Base-by-base conservation (phyloP, 2,329 filamentous ascomycete species). In the Hymenoscyphus fraxineus region DNA sequence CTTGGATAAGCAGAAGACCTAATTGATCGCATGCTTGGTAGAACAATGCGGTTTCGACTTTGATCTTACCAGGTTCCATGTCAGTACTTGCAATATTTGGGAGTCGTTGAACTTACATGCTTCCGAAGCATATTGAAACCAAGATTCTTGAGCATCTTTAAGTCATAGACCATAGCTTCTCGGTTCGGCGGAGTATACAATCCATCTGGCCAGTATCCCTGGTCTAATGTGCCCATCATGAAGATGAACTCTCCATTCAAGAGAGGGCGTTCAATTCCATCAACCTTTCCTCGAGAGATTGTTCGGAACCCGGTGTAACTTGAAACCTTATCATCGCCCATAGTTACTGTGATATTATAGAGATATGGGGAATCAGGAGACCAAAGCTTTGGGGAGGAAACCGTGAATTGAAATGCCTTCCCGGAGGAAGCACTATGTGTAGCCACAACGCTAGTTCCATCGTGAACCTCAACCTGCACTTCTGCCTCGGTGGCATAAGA, bases 101-200 rank as follows among this genome's bases (percentile, higher is more conserved):
- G 6, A 15, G 9, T 39, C 6, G 73, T 83, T 77, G 70, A 85
- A 86, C 67, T 64, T 35, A 66, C 65, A 70, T 91, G 88, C 73
- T 92, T 91, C 41, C 89, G 84, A 10, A 91, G 73, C 81, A 87
- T 87, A 74, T 91, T 91, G 75, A 89, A 88, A 0, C 88, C 88
- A 1, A 91, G 78, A 1, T 78, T 77, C 76, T 91, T 91, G 63
- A 91, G 75, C 4, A 85, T 76, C 65, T 88, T 72, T 13, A 92
- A 71, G 69, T 91, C 89, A 62, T 82, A 90, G 0, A 85, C 77
- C 86, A 91, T 88, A 0, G 88, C 88, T 67, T 91, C 87, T 2
- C 80, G 78, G 9, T 80, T 90, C 0, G 88, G 89, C 0, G 89
- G 82, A 0, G 82, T 82, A 71, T 91, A 84, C 3, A 91, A 77